Evolutionary conservation across 208 protist genomes (phyloP).

Genomic region (Phytomonas sp.): DNA sequence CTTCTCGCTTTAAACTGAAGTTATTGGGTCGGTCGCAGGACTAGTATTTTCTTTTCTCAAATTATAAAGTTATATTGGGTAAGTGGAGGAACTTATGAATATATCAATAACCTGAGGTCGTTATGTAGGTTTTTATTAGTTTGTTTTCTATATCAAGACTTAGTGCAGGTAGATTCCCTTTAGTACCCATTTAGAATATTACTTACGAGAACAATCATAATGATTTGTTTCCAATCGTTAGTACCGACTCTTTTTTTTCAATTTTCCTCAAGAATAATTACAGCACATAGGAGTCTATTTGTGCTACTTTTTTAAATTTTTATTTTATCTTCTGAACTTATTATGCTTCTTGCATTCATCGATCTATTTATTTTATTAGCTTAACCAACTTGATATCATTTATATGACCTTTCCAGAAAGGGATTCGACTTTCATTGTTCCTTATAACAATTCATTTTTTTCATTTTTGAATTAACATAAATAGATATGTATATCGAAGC

Average conservation of each 20-base stretch:
- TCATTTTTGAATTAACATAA: neutral
- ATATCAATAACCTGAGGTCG: constrained; percentile 11
- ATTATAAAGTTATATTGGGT: neutral
- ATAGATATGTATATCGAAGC: neutral
- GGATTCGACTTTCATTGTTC: neutral
- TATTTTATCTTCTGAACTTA: constrained; percentile 6
- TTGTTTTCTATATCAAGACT: neutral
- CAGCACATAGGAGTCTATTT: neutral
- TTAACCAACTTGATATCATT: neutral
- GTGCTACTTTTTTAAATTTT: neutral
- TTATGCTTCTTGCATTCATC: neutral
- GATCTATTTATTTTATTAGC: constrained; percentile 13
- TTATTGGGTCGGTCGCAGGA: neutral
- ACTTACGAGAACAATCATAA: neutral
- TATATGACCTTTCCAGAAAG: constrained; percentile 9
- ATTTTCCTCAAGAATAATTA: neutral
- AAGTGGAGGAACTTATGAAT: neutral
- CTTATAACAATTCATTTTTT: constrained; percentile 1
- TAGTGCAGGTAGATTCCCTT: constrained; percentile 9
- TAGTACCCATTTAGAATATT: neutral
- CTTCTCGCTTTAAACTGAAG: neutral
- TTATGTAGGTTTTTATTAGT: neutral
- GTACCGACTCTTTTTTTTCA: neutral
- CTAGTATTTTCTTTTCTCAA: constrained; percentile 5
- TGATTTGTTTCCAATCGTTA: neutral